phyloP scores from a whole-genome alignment of 345 rosid species.

The Salix udensis region DNA sequence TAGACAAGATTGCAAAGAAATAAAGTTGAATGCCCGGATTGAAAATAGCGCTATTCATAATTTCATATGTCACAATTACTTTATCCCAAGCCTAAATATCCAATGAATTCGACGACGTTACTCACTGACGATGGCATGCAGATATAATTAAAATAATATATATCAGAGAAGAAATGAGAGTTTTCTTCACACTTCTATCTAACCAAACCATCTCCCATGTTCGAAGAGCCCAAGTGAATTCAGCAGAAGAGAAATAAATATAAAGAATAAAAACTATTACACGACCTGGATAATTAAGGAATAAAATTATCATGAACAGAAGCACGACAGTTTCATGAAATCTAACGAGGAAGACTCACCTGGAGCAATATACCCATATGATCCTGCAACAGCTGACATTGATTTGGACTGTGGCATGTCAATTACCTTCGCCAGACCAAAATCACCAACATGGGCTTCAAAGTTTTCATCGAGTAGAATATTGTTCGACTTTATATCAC shows the following conservation, averaged over 20 bases:
- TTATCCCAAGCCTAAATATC: too few relatives aligned
- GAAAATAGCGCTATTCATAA: too few relatives aligned
- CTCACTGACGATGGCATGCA: neutral
- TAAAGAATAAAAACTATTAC: neutral
- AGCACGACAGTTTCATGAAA: neutral
- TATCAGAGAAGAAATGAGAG: neutral
- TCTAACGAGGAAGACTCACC: conserved; percentile 34
- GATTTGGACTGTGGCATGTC: conserved; percentile 73
- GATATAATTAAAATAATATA: too few relatives aligned
- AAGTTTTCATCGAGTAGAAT: conserved; percentile 65
- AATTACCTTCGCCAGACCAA: conserved; percentile 74
- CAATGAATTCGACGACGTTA: neutral
- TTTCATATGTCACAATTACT: too few relatives aligned
- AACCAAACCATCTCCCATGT: neutral
- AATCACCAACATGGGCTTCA: conserved; percentile 86
- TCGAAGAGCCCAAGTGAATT: neutral
- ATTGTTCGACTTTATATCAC: conserved; percentile 80
- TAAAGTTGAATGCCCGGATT: too few relatives aligned
- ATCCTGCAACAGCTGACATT: conserved; percentile 85
- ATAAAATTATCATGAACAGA: neutral
- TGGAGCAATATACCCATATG: conserved; percentile 90
- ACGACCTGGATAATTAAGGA: neutral
- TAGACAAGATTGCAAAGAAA: too few relatives aligned
- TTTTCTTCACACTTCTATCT: neutral
- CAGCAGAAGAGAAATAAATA: neutral